phyloP scores from a whole-genome alignment of 495 filamentous ascomycete species.

The Tuber aestivum region DNA sequence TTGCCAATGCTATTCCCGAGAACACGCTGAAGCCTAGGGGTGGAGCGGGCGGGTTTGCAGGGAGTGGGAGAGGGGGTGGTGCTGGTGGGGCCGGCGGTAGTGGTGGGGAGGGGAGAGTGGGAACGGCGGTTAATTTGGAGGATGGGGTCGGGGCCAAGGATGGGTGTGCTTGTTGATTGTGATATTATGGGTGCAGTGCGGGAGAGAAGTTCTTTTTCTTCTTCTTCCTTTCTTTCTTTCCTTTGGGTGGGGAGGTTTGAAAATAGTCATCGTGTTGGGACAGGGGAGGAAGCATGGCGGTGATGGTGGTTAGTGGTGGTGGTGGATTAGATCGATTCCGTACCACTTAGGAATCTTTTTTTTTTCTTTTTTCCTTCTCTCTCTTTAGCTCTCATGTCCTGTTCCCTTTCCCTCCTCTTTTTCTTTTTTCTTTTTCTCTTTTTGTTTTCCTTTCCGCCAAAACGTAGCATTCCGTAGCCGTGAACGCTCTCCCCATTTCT shows the following conservation, averaged over 20 bases:
- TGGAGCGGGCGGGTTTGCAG: slow-evolving; percentile 57
- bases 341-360: background rate
- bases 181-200: background rate
- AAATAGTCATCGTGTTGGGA: background rate
- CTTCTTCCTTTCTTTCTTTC: background rate
- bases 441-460: background rate
- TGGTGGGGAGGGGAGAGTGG: slow-evolving; percentile 51
- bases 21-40: slow-evolving; percentile 84
- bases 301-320: too few species aligned
- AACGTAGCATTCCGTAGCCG: background rate
- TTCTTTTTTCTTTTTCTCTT: background rate
- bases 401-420: background rate
- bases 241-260: slow-evolving; percentile 10
- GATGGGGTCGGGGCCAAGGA: slow-evolving; percentile 65
- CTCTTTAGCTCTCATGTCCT: background rate
- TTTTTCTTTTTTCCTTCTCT: background rate
- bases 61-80: slow-evolving; percentile 40
- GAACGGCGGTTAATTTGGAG: slow-evolving; percentile 61
- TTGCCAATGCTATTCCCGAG: slow-evolving; percentile 94
- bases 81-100: slow-evolving; percentile 49
- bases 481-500: background rate
- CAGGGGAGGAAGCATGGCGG: background rate
- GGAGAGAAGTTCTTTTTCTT: background rate
- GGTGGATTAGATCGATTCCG: slow-evolving; percentile 6
- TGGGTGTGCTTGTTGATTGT: slow-evolving; percentile 74